Conservation (phyloP, 2,329 filamentous ascomycete species). For the Pleomassaria siparia region DNA sequence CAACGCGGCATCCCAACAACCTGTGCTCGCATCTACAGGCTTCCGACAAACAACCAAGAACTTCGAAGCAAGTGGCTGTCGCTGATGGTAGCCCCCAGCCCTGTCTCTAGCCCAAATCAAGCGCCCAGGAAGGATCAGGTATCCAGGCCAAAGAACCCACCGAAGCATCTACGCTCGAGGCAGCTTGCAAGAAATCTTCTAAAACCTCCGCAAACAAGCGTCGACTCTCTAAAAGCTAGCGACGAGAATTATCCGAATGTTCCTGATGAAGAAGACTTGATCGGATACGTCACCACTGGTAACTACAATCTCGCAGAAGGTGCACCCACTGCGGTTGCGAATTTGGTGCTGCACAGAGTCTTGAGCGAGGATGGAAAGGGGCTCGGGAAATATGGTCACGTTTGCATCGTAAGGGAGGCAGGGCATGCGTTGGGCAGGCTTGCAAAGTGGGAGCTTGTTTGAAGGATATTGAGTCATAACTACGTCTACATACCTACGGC, state of each 20-base stretch:
- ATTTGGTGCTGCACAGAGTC: slow-evolving; percentile 63
- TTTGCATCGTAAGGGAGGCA: slow-evolving; percentile 80
- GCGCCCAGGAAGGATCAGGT: slow-evolving; percentile 4
- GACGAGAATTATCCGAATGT: slow-evolving; percentile 61
- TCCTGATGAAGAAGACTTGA: slow-evolving; percentile 73
- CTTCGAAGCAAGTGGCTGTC: slow-evolving; percentile 74
- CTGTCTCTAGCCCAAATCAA: slow-evolving; percentile 17
- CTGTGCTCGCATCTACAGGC: slow-evolving; percentile 82
- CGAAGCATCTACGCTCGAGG: slow-evolving; percentile 18
- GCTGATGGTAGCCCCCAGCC: slow-evolving; percentile 44
- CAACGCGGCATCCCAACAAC: slow-evolving; percentile 69
- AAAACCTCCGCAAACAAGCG: slow-evolving; percentile 10
- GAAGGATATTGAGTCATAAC: not conserved
- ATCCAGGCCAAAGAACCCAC: slow-evolving; percentile 8
- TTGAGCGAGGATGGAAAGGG: slow-evolving; percentile 39
- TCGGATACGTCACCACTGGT: slow-evolving; percentile 89
- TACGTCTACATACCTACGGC: not conserved
- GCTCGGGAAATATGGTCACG: slow-evolving; percentile 35
- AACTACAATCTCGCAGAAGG: slow-evolving; percentile 80
- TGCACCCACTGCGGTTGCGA: slow-evolving; percentile 73
- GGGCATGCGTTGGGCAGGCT: slow-evolving; percentile 79
- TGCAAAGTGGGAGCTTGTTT: slow-evolving; percentile 69
- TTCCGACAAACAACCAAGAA: slow-evolving; percentile 60
- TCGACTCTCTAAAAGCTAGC: slow-evolving; percentile 25
- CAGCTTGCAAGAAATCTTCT: slow-evolving; percentile 31